Evolutionary conservation across 31 red algal genomes (phyloP), one percentile per base, ranked within the genome.

Genomic region (Odonthalia washingtoniensis): DNA sequence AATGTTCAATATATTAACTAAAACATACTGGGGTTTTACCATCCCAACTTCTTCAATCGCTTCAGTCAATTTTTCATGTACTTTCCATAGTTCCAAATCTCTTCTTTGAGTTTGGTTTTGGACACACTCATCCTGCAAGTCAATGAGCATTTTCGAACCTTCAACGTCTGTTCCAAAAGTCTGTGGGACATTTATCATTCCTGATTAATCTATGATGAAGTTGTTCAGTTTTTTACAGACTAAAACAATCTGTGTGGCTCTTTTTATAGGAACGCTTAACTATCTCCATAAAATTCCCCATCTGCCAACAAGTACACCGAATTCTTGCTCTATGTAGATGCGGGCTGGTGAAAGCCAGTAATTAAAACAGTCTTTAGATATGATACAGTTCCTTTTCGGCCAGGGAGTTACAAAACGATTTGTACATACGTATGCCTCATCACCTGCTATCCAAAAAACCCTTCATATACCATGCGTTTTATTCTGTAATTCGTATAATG

Each of bases 371-470:
- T n/a, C n/a, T n/a, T n/a, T n/a, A n/a, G n/a, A n/a, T n/a, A n/a
- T n/a, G n/a, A n/a, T n/a, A n/a, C n/a, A n/a, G n/a, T n/a, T n/a
- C n/a, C n/a, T n/a, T n/a, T n/a, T n/a, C n/a, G n/a, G n/a, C n/a
- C n/a, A n/a, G n/a, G n/a, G n/a, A n/a, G n/a, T n/a, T n/a, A 80
- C 45, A 2, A 92, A 31, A 43, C 37, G 31, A 35, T 77, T 31
- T 2, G 26, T 86, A 45, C 77, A 80, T 18, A 43, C 17, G 38
- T 92, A 92, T 0, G 80, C 89, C 45, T 85, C 72, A 33, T 92
- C 81, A 27, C 46, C 82, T 16, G 74, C 46, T 21, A 92, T 80
- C 74, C 72, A 92, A 44, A 92, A 92, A 21, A 44, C 16, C 17
- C 78, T 49, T 12, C n/a, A 74, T 1, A 92, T 43, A 26, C 28